Evolutionary conservation across 2,329 filamentous ascomycete species (phyloP), one percentile per base, ranked within the genome.

Genomic region (Cladosporium halotolerans): DNA sequence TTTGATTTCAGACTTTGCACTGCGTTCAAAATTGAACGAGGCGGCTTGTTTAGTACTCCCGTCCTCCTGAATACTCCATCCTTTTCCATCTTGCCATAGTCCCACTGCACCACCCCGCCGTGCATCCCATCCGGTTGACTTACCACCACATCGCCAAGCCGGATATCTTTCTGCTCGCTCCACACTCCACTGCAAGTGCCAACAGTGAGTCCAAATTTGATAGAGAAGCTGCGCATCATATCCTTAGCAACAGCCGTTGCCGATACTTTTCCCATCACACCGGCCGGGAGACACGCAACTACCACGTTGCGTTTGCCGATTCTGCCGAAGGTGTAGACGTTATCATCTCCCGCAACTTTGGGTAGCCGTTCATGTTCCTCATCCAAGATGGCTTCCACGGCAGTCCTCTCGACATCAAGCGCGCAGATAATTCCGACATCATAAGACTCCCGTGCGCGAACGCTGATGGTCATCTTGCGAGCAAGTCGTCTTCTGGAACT

Each of bases 91-190:
- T 63, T 65, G 0, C 57, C 59, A 14, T 60, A 55, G 42, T 66
- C 60, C 33, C 61, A 65, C 23, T 66, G 61, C 1, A 65, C 49
- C 0, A 67, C 63, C 1, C 63, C 65, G 9, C 63, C 64, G 16
- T 55, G 43, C 3, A 18, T 32, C 0, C 48, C 19, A n/a, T 19
- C 31, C 0, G 65, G 63, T n/a, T 54, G 48, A 40, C 63, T 63
- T 28, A 66, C 54, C 1, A 63, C 61, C 9, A 66, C 53, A 41
- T 66, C 63, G 1, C 64, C 64, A 7, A 66, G 62, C 2, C 64
- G 60, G 14, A 67, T 57, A 45, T 66, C 64, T 2, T 10, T 56
- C 13, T 31, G 32, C 31, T 28, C 13, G 8, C 43, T 45, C 28
- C 58, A 60, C 9, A 63, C 62, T 3, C 63, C 63, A 10, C 62